Conservation (phyloP, 2,329 filamentous ascomycete species). For the Neonectria hederae region DNA sequence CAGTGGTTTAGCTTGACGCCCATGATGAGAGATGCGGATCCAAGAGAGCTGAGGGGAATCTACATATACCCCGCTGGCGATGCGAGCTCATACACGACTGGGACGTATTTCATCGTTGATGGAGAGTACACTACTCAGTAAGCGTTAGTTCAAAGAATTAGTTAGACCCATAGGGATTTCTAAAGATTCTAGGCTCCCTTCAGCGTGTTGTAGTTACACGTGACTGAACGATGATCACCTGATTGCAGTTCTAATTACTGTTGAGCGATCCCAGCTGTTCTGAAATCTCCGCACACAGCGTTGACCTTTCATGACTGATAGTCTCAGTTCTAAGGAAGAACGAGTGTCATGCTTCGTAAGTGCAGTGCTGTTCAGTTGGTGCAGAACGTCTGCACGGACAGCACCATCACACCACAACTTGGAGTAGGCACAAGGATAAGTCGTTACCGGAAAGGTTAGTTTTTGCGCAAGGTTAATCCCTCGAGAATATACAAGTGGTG, state of each 20-base stretch:
- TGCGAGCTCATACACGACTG: slow-evolving; percentile 29
- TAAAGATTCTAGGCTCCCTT: neutral
- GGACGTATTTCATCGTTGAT: slow-evolving; percentile 25
- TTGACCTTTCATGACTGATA: too few relatives aligned
- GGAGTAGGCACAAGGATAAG: neutral
- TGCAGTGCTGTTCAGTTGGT: too few relatives aligned
- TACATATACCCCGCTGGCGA: slow-evolving; percentile 43
- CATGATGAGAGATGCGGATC: slow-evolving; percentile 42
- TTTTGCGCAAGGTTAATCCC: too few relatives aligned
- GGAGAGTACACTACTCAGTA: slow-evolving; percentile 36
- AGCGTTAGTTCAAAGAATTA: neutral
- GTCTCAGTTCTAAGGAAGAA: too few relatives aligned
- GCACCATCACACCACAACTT: neutral
- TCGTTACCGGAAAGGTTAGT: too few relatives aligned
- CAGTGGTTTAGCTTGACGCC: slow-evolving; percentile 47
- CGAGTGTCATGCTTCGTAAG: too few relatives aligned
- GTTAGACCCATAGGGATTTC: neutral
- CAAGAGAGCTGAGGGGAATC: slow-evolving; percentile 45
- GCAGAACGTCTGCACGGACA: too few relatives aligned
- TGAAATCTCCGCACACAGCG: too few relatives aligned
- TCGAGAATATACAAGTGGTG: neutral
- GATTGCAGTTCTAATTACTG: too few relatives aligned
- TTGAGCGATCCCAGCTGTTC: too few relatives aligned
- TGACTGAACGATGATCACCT: neutral
- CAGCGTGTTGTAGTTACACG: neutral